Percentiles rank a stretch among this genome's conserved stretches.
Conservation (phyloP, 1,284 basidiomycete species). For the Chondrostereum purpureum region DNA sequence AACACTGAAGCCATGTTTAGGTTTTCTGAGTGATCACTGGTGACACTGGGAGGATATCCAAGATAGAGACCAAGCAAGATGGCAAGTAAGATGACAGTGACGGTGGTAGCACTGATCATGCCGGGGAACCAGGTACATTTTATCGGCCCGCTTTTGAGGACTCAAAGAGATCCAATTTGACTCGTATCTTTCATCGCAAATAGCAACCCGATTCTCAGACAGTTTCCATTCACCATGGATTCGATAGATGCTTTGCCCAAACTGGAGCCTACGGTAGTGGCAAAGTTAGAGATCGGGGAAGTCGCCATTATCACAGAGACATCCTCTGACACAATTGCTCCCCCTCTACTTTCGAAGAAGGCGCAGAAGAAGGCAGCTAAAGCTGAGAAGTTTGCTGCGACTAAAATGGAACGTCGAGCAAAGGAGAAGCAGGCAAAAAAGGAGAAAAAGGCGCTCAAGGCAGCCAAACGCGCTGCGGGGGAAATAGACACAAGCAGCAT, state of each 20-base stretch:
- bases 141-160: too few relatives aligned
- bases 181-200: too few relatives aligned
- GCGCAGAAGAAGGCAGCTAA: conserved; percentile 75
- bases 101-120: conserved; percentile 13
- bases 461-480: conserved; percentile 33
- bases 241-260: background rate
- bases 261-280: too few relatives aligned
- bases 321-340: background rate
- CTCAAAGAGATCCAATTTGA: too few relatives aligned
- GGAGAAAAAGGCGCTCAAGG: conserved; percentile 40
- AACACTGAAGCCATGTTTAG: conserved; percentile 33
- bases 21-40: too few relatives aligned
- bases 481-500: too few relatives aligned
- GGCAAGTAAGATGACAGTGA: conserved; percentile 13
- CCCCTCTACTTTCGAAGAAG: conserved; percentile 62
- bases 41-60: too few relatives aligned
- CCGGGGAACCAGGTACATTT: too few relatives aligned
- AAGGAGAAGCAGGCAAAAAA: conserved; percentile 41
- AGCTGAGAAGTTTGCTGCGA: conserved; percentile 56
- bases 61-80: background rate
- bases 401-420: conserved; percentile 42
- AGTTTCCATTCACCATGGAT: conserved; percentile 8
- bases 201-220: too few relatives aligned
- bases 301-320: background rate
- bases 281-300: background rate